phyloP scores from a whole-genome alignment of 139 green algal species.

The Chlorella vulgaris region DNA sequence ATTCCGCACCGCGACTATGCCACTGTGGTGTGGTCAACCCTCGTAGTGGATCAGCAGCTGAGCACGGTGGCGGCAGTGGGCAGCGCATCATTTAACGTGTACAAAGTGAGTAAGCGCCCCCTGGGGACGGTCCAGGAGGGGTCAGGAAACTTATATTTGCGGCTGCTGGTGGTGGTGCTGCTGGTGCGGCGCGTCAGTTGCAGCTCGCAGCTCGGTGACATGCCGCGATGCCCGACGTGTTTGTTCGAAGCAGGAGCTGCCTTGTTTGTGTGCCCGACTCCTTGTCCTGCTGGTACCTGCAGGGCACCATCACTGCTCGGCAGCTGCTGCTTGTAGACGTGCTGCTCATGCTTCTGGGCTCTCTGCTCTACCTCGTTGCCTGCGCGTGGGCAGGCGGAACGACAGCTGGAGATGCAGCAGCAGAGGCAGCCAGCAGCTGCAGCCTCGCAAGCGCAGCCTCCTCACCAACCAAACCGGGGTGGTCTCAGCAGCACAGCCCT shows the following conservation, averaged over 20 bases:
- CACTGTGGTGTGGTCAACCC: conserved; percentile 64
- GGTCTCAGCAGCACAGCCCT: neutral
- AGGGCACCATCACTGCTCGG: conserved; percentile 18
- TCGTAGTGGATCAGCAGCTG: conserved; percentile 80
- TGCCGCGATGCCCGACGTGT: too few relatives aligned
- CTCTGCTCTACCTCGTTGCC: conserved; percentile 23
- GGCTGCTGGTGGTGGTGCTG: too few relatives aligned
- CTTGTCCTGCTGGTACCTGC: neutral
- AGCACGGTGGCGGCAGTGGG: conserved; percentile 54
- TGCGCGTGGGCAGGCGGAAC: neutral
- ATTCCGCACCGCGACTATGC: conserved; percentile 43
- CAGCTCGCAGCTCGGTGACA: too few relatives aligned
- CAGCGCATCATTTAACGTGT: conserved; percentile 58
- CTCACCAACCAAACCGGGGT: neutral
- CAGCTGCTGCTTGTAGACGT: conserved; percentile 17
- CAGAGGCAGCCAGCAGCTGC: neutral
- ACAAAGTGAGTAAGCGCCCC: conserved; percentile 24
- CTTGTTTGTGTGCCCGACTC: too few relatives aligned
- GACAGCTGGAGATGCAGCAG: neutral
- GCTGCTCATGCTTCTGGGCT: conserved; percentile 18
- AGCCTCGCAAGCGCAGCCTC: neutral
- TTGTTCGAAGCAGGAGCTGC: too few relatives aligned
- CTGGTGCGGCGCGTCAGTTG: too few relatives aligned
- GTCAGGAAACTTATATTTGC: too few relatives aligned
- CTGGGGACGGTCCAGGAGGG: too few relatives aligned